These are phyloP conservation scores for Plenodomus biglobosus DNA, from an alignment of 2,329 filamentous ascomycete species.

Conservation along the genomic window DNA sequence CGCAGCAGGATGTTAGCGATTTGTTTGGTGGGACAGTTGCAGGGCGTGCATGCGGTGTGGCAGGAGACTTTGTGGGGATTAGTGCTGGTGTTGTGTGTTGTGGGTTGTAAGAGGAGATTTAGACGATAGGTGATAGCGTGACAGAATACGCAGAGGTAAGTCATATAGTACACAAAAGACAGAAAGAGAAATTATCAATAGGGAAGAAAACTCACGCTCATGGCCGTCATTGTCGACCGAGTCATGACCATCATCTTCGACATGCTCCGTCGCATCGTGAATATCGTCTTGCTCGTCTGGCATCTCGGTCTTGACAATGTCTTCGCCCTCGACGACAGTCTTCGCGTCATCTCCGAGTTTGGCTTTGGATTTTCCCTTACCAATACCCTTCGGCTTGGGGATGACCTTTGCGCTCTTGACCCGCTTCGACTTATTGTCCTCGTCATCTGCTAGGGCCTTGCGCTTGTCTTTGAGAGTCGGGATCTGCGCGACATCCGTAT, in stretches of 20 bases:
- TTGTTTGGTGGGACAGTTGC: slow-evolving; percentile 8
- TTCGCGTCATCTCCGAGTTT: neutral
- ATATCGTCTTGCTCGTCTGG: slow-evolving; percentile 1
- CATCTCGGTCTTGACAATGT: neutral
- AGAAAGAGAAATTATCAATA: too few species aligned
- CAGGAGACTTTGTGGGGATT: neutral
- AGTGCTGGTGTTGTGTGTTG: slow-evolving; percentile 1
- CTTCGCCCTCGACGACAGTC: neutral
- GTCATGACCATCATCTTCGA: too few species aligned
- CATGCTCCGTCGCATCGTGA: slow-evolving; percentile 8
- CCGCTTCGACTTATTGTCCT: slow-evolving; percentile 2
- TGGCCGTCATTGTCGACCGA: too few species aligned
- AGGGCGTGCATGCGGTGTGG: slow-evolving; percentile 1
- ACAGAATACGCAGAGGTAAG: too few species aligned
- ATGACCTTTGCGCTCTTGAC: slow-evolving; percentile 11
- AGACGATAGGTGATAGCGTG: too few species aligned
- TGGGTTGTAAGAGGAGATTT: too few species aligned
- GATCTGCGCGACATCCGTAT: neutral
- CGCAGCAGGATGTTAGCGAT: slow-evolving; percentile 9
- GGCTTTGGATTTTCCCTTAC: neutral
- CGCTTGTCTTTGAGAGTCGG: slow-evolving; percentile 17
- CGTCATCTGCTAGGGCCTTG: slow-evolving; percentile 12
- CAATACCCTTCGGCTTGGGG: slow-evolving; percentile 2
- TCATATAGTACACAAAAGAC: too few species aligned
- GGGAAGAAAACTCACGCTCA: slow-evolving; percentile 2